These are phyloP conservation scores for Tetradesmus obliquus DNA, from an alignment of 139 green algal species.

Conservation along the genomic window DNA sequence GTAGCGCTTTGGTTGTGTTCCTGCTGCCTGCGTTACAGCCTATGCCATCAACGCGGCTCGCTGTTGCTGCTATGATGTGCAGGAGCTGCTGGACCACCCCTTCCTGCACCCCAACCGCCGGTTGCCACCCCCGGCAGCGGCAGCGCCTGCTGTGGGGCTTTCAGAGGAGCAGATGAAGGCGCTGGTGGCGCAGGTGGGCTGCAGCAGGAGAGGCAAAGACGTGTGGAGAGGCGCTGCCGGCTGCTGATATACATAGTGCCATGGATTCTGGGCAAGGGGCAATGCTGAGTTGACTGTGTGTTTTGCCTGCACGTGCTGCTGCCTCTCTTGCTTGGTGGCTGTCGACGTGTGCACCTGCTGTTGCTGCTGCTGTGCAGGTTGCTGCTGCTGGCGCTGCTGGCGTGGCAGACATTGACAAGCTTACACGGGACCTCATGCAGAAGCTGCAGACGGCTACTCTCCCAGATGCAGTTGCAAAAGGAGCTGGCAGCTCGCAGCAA, in stretches of 20 bases:
- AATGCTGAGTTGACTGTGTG: too few relatives aligned
- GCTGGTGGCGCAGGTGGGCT: constrained; percentile 25
- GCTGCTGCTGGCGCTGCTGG: constrained; percentile 49
- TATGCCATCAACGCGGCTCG: too few relatives aligned
- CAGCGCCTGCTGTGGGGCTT: constrained; percentile 9
- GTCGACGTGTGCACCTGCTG: not conserved
- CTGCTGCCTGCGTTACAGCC: not conserved
- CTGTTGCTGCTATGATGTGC: constrained; percentile 24
- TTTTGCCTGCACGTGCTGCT: too few relatives aligned
- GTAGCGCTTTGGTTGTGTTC: not conserved
- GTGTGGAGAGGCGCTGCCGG: too few relatives aligned
- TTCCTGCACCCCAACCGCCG: constrained; percentile 84
- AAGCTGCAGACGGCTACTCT: constrained; percentile 65
- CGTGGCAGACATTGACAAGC: constrained; percentile 68
- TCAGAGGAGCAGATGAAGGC: constrained; percentile 18
- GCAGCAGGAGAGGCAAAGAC: not conserved
- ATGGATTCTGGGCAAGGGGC: too few relatives aligned
- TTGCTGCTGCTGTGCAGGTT: constrained; percentile 39
- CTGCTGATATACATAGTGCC: too few relatives aligned
- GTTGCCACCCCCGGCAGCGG: not conserved
- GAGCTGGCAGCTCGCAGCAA: not conserved
- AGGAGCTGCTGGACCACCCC: constrained; percentile 88
- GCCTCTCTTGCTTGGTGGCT: not conserved
- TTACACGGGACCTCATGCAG: constrained; percentile 77
- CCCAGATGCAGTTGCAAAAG: not conserved